Conservation (phyloP, 169 alveolate genomes). For the Plasmodium billcollinsi region DNA sequence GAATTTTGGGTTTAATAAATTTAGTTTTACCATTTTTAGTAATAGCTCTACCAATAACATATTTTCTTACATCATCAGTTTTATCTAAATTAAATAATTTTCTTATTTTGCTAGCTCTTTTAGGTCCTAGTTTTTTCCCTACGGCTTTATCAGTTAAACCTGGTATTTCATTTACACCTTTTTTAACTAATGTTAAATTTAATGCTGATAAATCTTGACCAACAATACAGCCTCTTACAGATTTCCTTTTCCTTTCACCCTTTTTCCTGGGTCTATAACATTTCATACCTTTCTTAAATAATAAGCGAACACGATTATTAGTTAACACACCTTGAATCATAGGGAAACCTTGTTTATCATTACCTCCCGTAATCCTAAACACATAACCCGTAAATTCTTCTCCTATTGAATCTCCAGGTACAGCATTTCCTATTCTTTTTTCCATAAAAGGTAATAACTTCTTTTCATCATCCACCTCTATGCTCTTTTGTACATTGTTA, state of each 20-base stretch:
- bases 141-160: slow-evolving; percentile 97
- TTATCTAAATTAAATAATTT: slow-evolving; percentile 96
- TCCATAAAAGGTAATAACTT: slow-evolving; percentile 97
- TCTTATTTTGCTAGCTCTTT: slow-evolving; percentile 98
- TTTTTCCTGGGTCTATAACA: slow-evolving; percentile 98
- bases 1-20: slow-evolving; percentile 98
- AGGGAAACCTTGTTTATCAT: slow-evolving; percentile 99
- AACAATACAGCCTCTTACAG: slow-evolving; percentile 99
- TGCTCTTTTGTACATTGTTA: slow-evolving; percentile 96
- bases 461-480: slow-evolving; percentile 99
- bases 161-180: slow-evolving; percentile 97
- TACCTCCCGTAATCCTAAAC: slow-evolving; percentile 96
- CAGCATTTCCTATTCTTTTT: slow-evolving; percentile 98
- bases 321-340: slow-evolving; percentile 99
- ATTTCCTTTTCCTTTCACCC: slow-evolving; percentile 99
- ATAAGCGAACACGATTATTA: slow-evolving; percentile 91
- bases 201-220: slow-evolving; percentile 99
- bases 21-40: slow-evolving; percentile 92
- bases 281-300: slow-evolving; percentile 92
- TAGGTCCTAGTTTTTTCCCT: slow-evolving; percentile 99
- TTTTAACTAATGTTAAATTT: slow-evolving; percentile 96
- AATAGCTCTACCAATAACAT: slow-evolving; percentile 92
- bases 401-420: slow-evolving; percentile 98
- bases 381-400: slow-evolving; percentile 98
- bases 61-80: slow-evolving; percentile 96